Evolutionary conservation across 1,284 basidiomycete species (phyloP), one percentile per base, ranked within the genome.

Genomic region (Filobasidium uniguttulatum): DNA sequence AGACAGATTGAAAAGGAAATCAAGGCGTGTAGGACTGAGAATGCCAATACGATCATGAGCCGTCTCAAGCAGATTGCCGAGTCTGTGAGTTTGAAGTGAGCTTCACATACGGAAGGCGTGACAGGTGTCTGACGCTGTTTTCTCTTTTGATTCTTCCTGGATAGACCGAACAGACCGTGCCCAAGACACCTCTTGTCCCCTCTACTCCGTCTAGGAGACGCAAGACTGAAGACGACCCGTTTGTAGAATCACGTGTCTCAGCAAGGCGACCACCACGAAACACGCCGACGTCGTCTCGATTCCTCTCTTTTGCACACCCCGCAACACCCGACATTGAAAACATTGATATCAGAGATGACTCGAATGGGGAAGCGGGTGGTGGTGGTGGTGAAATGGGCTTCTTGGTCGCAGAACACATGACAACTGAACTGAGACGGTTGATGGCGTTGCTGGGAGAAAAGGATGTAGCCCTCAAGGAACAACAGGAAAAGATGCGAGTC

Each of bases 391-490:
- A 29, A n/a, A 43, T 43, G 40, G 40, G 40, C 9, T 43, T 43
- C 40, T 29, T 43, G 15, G 40, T 43, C 15, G 40, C 40, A 3
- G 40, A 29, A 28, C 40, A 50, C 29, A 34, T 54, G 44, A 49
- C 49, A 8, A 48, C 45, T 20, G 53, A 55, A 25, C 41, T 55
- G 26, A 29, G 53, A 38, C 40, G 53, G 20, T 41, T 55, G 14
- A 49, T 48, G 23, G 47, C 71, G 45, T 68, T 73, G 7, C 67
- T 82, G 22, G 77, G 73, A 56, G 69, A 72, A 29, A 75, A 76
- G 44, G 76, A 78, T 36, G 70, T 74, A 49, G 61, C 70, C 40
- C 54, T 72, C 46, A 65, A 67, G 15, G 63, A 65, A 5, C 59
- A 61, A 49, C 59, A 57, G 34, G 56, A 53, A 19, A 44, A 56